Conservation (phyloP, 2,329 filamentous ascomycete species). For the Zymoseptoria tritici region DNA sequence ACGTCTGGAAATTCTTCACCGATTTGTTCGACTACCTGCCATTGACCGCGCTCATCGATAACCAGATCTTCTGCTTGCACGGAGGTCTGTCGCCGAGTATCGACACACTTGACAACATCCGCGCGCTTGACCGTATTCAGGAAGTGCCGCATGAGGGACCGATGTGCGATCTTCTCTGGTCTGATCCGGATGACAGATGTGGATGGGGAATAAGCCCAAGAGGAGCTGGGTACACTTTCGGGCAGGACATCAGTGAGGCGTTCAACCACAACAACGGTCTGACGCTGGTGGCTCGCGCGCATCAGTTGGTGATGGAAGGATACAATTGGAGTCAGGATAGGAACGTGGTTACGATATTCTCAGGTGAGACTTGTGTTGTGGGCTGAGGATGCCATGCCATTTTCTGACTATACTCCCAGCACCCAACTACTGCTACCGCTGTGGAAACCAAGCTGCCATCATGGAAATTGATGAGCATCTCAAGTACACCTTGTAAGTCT, state of each 20-base stretch:
- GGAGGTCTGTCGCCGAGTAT: constrained; percentile 94
- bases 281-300: constrained; percentile 88
- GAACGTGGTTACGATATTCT: constrained; percentile 98
- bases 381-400: constrained; percentile 12
- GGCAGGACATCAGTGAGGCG: constrained; percentile 93
- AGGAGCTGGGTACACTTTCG: constrained; percentile 61
- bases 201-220: constrained; percentile 61
- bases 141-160: constrained; percentile 97
- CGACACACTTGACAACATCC: constrained; percentile 90
- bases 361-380: constrained; percentile 50
- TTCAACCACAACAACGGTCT: constrained; percentile 99
- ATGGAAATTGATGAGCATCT: constrained; percentile 99
- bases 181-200: constrained; percentile 87
- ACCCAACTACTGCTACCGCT: constrained; percentile 86
- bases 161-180: constrained; percentile 98
- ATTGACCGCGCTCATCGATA: constrained; percentile 93
- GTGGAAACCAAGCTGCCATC: constrained; percentile 98
- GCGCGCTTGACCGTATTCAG: constrained; percentile 90
- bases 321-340: constrained; percentile 99
- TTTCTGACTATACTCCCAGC: constrained; percentile 34
- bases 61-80: constrained; percentile 98
- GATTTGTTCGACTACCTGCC: constrained; percentile 98
- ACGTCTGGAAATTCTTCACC: constrained; percentile 99
- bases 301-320: constrained; percentile 98
- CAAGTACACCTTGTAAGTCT: constrained; percentile 95